Conservation (phyloP, 805 yeast species). For the Komagataella ulmi region DNA sequence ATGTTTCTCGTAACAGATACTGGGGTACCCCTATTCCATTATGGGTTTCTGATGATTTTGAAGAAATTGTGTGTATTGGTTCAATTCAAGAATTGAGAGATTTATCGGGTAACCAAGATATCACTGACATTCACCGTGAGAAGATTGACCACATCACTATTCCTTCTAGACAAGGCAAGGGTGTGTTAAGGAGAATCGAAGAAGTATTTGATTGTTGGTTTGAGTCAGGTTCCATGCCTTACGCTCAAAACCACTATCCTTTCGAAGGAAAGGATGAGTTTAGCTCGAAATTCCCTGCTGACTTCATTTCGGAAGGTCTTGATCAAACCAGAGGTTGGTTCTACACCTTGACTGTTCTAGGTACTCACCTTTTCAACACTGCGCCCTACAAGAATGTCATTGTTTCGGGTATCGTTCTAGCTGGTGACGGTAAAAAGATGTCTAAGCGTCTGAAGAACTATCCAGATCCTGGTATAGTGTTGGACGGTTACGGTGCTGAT, state of each 20-base stretch:
- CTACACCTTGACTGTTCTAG: constrained; percentile 89
- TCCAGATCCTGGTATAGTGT: constrained; percentile 82
- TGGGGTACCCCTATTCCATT: constrained; percentile 99
- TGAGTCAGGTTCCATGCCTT: constrained; percentile 99
- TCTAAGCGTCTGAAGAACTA: constrained; percentile 95
- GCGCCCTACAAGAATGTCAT: constrained; percentile 94
- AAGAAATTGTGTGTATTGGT: constrained; percentile 89
- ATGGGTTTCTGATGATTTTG: constrained; percentile 91
- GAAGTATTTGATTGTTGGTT: constrained; percentile 99
- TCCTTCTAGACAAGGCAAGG: constrained; percentile 86
- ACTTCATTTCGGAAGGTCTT: constrained; percentile 95
- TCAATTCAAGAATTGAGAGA: constrained; percentile 78
- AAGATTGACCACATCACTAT: constrained; percentile 83
- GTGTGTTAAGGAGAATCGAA: constrained; percentile 77
- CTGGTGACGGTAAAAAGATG: constrained; percentile 98
- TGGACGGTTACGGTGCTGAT: constrained; percentile 92
- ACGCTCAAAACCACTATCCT: constrained; percentile 93
- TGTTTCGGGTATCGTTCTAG: constrained; percentile 92
- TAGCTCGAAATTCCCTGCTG: constrained; percentile 78
- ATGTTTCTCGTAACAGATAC: constrained; percentile 93
- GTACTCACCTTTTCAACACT: constrained; percentile 83
- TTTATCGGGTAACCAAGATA: constrained; percentile 68
- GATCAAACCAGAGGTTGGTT: constrained; percentile 99
- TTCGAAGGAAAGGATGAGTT: constrained; percentile 74
- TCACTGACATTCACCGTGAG: constrained; percentile 91